Percentiles rank a stretch among this genome's conserved stretches.
Conservation (phyloP, 2,329 filamentous ascomycete genomes). For the Fusarium sp. region DNA sequence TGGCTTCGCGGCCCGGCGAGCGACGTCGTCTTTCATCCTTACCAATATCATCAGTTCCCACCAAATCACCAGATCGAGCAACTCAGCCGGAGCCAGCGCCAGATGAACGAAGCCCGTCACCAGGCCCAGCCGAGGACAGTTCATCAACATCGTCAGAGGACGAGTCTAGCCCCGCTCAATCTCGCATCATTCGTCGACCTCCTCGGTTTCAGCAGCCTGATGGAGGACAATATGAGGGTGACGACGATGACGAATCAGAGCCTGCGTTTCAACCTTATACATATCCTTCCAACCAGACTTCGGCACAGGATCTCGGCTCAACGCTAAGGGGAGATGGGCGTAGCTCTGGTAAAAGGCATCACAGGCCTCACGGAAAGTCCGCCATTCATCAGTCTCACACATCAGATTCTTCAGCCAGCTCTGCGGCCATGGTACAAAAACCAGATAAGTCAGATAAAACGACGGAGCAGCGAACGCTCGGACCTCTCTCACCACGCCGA, state of each 20-base stretch:
- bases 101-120: slow-evolving; percentile 48
- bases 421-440: slow-evolving; percentile 55
- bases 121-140: slow-evolving; percentile 53
- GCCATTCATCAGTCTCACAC: slow-evolving; percentile 63
- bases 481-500: slow-evolving; percentile 69
- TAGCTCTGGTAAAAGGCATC: slow-evolving; percentile 48
- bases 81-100: slow-evolving; percentile 22
- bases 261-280: slow-evolving; percentile 67
- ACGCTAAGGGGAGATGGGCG: slow-evolving; percentile 62
- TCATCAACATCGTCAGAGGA: slow-evolving; percentile 58
- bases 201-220: slow-evolving; percentile 62
- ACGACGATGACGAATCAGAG: slow-evolving; percentile 68
- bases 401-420: slow-evolving; percentile 72
- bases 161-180: slow-evolving; percentile 66
- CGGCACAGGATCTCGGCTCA: slow-evolving; percentile 62
- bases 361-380: slow-evolving; percentile 48
- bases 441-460: slow-evolving; percentile 44
- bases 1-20: slow-evolving; percentile 38
- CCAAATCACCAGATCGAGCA: slow-evolving; percentile 42
- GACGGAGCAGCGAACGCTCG: slow-evolving; percentile 53
- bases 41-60: slow-evolving; percentile 50
- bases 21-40: slow-evolving; percentile 60
- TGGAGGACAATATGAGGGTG: slow-evolving; percentile 55
- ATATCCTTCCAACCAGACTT: slow-evolving; percentile 49
- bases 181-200: slow-evolving; percentile 69